Percentiles rank a stretch among this genome's conserved stretches.
Evolutionary conservation across 768 basidiomycete species (phyloP).

Genomic region (Amanita muscaria): DNA sequence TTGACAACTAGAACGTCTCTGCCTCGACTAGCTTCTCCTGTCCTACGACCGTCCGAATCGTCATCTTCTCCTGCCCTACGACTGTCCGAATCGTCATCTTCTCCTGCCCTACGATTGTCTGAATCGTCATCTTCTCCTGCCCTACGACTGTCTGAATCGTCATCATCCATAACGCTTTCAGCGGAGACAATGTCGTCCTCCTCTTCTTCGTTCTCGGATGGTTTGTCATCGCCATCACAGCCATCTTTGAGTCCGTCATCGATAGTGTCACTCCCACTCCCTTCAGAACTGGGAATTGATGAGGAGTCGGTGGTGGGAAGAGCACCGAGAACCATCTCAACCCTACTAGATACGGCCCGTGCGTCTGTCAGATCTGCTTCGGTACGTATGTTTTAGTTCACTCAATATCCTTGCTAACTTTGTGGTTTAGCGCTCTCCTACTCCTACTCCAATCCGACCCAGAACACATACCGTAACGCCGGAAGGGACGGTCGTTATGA

Average conservation of each 20-base stretch:
- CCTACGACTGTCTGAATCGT: constrained; percentile 12
- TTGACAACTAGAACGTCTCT: constrained; percentile 31
- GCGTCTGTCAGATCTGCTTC: constrained; percentile 2
- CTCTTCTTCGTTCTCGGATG: constrained; percentile 21
- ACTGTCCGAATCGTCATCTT: no score
- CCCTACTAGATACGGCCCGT: constrained; percentile 41
- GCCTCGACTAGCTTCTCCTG: constrained; percentile 13
- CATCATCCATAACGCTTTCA: constrained; percentile 23
- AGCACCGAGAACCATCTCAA: constrained; percentile 25
- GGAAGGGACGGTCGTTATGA: constrained; percentile 28
- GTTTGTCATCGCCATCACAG: constrained; percentile 31
- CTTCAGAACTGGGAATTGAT: constrained; percentile 20
- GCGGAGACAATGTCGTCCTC: constrained; percentile 27
- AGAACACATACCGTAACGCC: constrained; percentile 26
- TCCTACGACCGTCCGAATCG: not conserved
- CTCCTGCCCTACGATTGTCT: not conserved
- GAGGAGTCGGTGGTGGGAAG: constrained; percentile 13
- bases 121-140: no score
- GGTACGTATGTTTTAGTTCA: constrained; percentile 3
- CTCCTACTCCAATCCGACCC: constrained; percentile 18
- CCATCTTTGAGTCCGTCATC: constrained; percentile 34
- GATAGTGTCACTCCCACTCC: constrained; percentile 25
- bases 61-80: not conserved
- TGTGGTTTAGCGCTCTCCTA: constrained; percentile 8
- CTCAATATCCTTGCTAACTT: constrained; percentile 4